Evolutionary conservation across 768 basidiomycete species (phyloP), one percentile per base, ranked within the genome.

Genomic region (Artomyces pyxidatus): DNA sequence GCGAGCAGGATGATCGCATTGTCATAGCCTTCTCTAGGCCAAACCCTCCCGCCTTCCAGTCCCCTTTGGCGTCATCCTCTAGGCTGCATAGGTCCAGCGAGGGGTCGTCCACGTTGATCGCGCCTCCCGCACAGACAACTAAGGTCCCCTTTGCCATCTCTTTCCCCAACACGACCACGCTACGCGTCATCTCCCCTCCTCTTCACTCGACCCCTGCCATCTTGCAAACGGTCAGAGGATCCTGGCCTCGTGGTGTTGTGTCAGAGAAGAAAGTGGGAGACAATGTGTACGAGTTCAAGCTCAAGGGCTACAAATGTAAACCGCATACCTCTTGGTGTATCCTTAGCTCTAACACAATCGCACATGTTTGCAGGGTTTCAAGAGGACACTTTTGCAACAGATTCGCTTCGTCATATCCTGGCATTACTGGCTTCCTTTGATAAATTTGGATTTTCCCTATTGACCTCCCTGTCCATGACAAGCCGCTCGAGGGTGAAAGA

Each of bases 181-280:
- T 88, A 68, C 80, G 85, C 45, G 87, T 88, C 45, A 80, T 88
- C 47, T 72, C 76, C 25, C 85, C 87, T n/a, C 86, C 86, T 14
- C 73, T 88, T 26, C 76, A 81, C 54, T 74, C 80, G 28, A 88
- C 87, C 6, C 86, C 86, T 9, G 86, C 86, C 47, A 86, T 88
- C 48, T 70, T 88, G n/a, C 81, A 85, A 59, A 83, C 85, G 16
- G 83, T 88, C 17, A 75, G 86, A 49, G 76, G 72, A 19, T 77
- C 87, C 28, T 88, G 86, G 87, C 86, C 86, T 16, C 74, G 85
- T 56, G 87, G 86, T 16, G 83, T 88, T 9, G 77, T 83, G 7
- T 79, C 81, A 0, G 86, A 88, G 63, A 85, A 81, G 70, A 88
- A 84, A 58, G 71, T 87, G 2, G 82, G 76, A 4, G 78, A 83